Evolutionary conservation across 345 rosid species (phyloP).

Genomic region (Lumnitzera littorea): DNA sequence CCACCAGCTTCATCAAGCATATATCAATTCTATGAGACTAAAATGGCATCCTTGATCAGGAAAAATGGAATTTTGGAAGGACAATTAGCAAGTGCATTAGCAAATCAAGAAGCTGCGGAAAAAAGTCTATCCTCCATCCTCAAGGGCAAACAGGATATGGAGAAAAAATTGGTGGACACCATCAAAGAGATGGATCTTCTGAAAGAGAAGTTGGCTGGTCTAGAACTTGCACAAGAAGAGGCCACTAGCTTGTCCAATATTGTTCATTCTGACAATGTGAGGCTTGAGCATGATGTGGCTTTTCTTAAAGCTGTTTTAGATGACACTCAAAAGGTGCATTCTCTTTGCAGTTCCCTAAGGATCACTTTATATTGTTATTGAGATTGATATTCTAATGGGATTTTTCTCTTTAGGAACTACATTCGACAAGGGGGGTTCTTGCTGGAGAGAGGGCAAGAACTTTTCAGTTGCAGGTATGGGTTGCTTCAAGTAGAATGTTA

Average conservation of each 20-base stretch:
- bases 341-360: background rate
- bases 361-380: background rate
- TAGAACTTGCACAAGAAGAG: constrained; percentile 85
- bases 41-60: constrained; percentile 60
- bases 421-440: constrained; percentile 92
- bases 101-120: constrained; percentile 67
- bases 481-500: background rate
- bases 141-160: constrained; percentile 78
- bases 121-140: constrained; percentile 56
- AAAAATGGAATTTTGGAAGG: constrained; percentile 73
- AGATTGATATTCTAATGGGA: constrained; percentile 6
- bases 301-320: constrained; percentile 92
- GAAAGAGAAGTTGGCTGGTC: constrained; percentile 70
- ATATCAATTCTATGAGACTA: constrained; percentile 68
- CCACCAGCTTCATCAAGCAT: constrained; percentile 44
- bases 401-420: constrained; percentile 53
- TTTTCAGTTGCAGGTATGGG: constrained; percentile 77
- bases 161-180: constrained; percentile 55
- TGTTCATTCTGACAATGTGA: constrained; percentile 89
- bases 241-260: constrained; percentile 76
- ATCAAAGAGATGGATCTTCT: constrained; percentile 76
- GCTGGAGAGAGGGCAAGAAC: constrained; percentile 94
- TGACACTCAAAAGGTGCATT: constrained; percentile 84
- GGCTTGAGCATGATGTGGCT: constrained; percentile 97
- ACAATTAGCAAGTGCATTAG: constrained; percentile 61